Evolutionary conservation across 148 eudicot genomes (phyloP), one percentile per base, ranked within the genome.

Genomic region (Vaccinium myrtillus): DNA sequence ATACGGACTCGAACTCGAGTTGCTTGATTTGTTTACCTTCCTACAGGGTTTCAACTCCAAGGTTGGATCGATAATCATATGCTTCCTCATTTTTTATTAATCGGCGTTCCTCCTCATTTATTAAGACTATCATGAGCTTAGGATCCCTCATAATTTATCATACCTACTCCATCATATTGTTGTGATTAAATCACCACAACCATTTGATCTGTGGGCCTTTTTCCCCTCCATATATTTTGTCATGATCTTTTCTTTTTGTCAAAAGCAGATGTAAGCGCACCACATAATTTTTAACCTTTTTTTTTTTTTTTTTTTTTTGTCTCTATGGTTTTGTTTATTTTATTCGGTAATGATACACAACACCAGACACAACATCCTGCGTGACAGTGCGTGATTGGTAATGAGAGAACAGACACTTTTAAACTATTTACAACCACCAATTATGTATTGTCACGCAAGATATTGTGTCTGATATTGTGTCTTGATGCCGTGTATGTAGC

Each of bases 181-280:
- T 8, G 27, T 80, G 82, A 80, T 80, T n/a, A 48, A 61, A 21
- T 81, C 43, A 59, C 73, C 32, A 61, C 18, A 46, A 48, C 55
- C 83, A n/a, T 81, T 18, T 48, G 32, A 65, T 63, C 3, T 81
- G 36, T 81, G 69, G 58, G 12, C 48, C 56, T 21, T 81, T 81
- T 3, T 10, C 18, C 11, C 43, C 8, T 9, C 39, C 25, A 15
- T 27, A 9, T 6, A 61, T 32, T 32, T 25, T 65, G 67, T 79
- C 70, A 79, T 16, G 30, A 27, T 23, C n/a, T 69, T 69, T 69
- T 50, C 39, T 13, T 49, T 63, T 65, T 65, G 83, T 81, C 83
- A 59, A 69, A 69, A 50, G 77, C 77, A 69, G 83, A 77, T 69
- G 83, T 4, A 67, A 82, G 59, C 61, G 61, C 83, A 82, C 83